Evolutionary conservation across 176 grass and related monocot species (phyloP), one percentile per base, ranked within the genome.

Genomic region (barley (Hordeum vulgare)): DNA sequence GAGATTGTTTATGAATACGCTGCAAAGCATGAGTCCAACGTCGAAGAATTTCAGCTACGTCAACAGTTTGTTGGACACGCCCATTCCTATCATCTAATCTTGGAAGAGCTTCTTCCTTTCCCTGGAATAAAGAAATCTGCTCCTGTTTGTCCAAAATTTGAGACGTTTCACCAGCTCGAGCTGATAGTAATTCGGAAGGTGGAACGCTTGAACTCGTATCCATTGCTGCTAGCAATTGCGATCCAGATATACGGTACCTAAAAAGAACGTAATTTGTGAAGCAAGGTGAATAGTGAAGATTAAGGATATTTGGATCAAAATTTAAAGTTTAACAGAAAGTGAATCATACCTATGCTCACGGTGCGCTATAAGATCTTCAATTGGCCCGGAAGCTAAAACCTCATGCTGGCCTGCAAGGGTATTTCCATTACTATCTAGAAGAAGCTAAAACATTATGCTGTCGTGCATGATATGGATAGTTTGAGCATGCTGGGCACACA

Each of bases 21-120:
- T 99, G 97, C 88, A 99, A 90, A 85, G 97, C 97, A 90, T 99
- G 97, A 83, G 91, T 99, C 97, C 97, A 99, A 57, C 97, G 91
- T 21, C 97, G 91, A 71, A 99, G 93, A 91, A 99, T 94, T 85
- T 99, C 97, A 47, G 97, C 93, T 69, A 99, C 93, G 76, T 99
- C 97, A 83, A 98, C 90, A 73, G 86, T 90, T 26, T 89, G 95
- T 14, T 95, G 90, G 71, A 80, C 57, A n/a, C 51, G 79, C 29
- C 90, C 95, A 61, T 86, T 84, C 77, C 90, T 93, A 85, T 98
- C 92, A 94, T 90, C 94, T 90, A 88, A 80, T 74, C 86, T 90
- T 77, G 89, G 84, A 76, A 90, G 77, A 69, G 62, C 67, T 74
- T 97, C 94, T 81, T 87, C 92, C 40, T 89, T 94, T 66, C 86